Evolutionary conservation across 2,329 filamentous ascomycete species (phyloP).

Genomic region (Ramularia endophylla): DNA sequence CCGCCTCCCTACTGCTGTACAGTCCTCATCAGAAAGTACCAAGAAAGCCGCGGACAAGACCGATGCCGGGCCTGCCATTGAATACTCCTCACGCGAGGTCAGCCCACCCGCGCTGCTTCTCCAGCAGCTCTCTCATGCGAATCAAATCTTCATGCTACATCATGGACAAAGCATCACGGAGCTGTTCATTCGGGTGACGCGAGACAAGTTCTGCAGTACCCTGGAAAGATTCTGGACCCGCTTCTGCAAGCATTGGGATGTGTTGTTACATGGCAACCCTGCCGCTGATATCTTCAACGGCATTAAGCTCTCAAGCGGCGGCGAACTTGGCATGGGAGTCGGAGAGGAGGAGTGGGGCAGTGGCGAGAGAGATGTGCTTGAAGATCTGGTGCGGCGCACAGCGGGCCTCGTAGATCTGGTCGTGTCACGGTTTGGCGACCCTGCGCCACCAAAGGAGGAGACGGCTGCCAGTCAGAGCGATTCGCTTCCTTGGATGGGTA

Average conservation of each 20-base stretch:
- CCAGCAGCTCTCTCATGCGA: slow-evolving; percentile 74
- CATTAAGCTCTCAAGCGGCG: slow-evolving; percentile 81
- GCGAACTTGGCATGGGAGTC: slow-evolving; percentile 88
- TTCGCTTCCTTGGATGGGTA: slow-evolving; percentile 63
- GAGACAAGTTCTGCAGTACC: slow-evolving; percentile 64
- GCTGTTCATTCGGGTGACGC: slow-evolving; percentile 59
- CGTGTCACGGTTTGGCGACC: slow-evolving; percentile 76
- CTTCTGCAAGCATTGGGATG: slow-evolving; percentile 68
- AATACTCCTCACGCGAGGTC: slow-evolving; percentile 88
- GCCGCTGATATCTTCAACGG: slow-evolving; percentile 71
- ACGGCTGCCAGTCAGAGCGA: slow-evolving; percentile 20
- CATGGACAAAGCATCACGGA: slow-evolving; percentile 69
- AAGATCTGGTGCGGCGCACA: slow-evolving; percentile 73
- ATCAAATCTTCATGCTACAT: slow-evolving; percentile 80
- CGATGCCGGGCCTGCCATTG: slow-evolving; percentile 42
- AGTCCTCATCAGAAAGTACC: slow-evolving; percentile 26
- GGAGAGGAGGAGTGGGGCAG: slow-evolving; percentile 94
- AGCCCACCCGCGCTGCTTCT: slow-evolving; percentile 73
- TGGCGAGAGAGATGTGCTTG: slow-evolving; percentile 85
- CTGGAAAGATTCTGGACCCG: slow-evolving; percentile 77
- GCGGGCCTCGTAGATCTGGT: slow-evolving; percentile 83
- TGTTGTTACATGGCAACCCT: slow-evolving; percentile 85
- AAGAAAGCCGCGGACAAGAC: slow-evolving; percentile 20
- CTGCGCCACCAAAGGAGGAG: slow-evolving; percentile 31
- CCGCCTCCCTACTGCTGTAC: slow-evolving; percentile 52